phyloP scores from a whole-genome alignment of 2,329 filamentous ascomycete species.

The Leptosphaerulina australis region DNA sequence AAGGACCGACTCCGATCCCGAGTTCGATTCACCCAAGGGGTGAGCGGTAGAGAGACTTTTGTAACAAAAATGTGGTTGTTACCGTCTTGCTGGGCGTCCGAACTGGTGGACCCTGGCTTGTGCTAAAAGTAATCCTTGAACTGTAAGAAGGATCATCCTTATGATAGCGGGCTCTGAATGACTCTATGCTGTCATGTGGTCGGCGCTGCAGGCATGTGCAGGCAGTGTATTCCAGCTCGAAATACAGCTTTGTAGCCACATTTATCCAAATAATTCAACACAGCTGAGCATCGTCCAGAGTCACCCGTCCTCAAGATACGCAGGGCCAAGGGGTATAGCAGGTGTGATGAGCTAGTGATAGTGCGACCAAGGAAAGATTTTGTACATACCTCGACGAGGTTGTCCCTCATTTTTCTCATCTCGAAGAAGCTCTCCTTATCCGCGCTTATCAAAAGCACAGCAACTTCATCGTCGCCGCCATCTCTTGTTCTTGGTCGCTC shows the following conservation, averaged over 20 bases:
- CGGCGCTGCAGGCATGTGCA: neutral
- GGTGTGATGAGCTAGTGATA: neutral
- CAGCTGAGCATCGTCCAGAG: no score
- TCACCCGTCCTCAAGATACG: no score
- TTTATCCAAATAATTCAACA: no score
- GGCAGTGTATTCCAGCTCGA: neutral
- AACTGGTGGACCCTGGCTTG: conserved; percentile 8
- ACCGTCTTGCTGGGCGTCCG: neutral
- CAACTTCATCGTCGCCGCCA: conserved; percentile 71
- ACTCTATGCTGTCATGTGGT: neutral
- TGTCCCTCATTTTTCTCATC: conserved; percentile 73
- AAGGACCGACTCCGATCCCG: conserved; percentile 10
- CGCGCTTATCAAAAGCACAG: conserved; percentile 88
- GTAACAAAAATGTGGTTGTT: conserved; percentile 5
- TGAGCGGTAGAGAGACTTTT: conserved; percentile 17
- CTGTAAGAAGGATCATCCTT: conserved; percentile 9
- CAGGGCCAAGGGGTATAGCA: neutral
- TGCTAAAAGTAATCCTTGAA: neutral
- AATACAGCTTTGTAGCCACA: neutral
- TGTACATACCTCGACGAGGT: conserved; percentile 60
- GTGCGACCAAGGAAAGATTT: conserved; percentile 14
- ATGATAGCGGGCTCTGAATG: conserved; percentile 3
- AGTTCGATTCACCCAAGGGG: conserved; percentile 1
- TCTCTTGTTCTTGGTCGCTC: conserved; percentile 46
- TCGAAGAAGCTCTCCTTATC: conserved; percentile 94